Base-by-base conservation (phyloP, 2,329 filamentous ascomycete species). In the Cordyceps cateniannulata region DNA sequence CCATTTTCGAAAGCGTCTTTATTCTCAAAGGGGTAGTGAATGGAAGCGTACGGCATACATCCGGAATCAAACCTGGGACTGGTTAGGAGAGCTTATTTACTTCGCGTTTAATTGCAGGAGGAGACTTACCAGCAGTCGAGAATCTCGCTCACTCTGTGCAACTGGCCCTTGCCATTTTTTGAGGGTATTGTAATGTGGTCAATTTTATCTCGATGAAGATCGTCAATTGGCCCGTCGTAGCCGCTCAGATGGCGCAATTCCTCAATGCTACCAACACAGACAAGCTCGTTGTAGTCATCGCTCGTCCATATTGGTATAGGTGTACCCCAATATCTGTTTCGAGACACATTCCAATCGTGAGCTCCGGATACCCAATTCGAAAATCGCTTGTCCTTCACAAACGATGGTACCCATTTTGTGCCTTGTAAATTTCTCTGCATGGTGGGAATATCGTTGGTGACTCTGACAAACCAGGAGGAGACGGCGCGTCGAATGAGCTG, bases 111-210 rank as follows among this genome's bases (percentile, higher is more conserved):
- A 48, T 24, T 14, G 38, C n/a, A 35, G 9, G 16, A 16, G 2
- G n/a, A 48, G 12, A 38, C 55, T 29, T 44, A 59, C 92, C 93
- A 97, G 72, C 93, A 96, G 76, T 97, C 93, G 68, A 97, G 96
- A 6, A 96, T 91, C 72, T 96, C 92, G 56, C 91, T 87, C 9
- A 93, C 83, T 66, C 93, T 87, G 68, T 83, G 87, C 64, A 97
- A 78, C n/a, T 82, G 80, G 20, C 92, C 92, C 70, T 93, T 96
- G 66, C 92, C 93, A 75, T 88, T 83, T 74, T 90, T 89, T 71
- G 90, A 95, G 0, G 93, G 93, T 65, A 97, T 97, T 48, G 92
- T 96, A 72, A 98, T 96, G 67, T 91, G 81, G 70, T 97, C 93
- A 64, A 98, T 88, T 73, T 93, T 93, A 74, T 97, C 91, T 55